Evolutionary conservation across 257 asterid genomes (phyloP).

Genomic region (Nicotiana noctiflora): DNA sequence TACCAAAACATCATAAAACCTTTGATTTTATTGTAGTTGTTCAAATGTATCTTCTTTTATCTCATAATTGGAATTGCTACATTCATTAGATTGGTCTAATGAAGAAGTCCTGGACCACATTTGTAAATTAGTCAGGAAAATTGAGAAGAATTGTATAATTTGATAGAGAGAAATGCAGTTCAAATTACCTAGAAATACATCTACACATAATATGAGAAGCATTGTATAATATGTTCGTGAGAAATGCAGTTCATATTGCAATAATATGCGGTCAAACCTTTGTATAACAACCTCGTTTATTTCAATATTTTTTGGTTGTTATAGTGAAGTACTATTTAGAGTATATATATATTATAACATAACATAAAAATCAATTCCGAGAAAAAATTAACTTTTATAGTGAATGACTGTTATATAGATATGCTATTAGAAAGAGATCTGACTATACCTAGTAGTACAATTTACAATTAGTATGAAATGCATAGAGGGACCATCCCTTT

Average conservation of each 20-base stretch:
- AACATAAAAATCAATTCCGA: too few relatives aligned
- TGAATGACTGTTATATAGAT: too few relatives aligned
- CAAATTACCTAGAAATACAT: not conserved
- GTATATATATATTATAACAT: too few relatives aligned
- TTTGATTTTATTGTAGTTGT: not conserved
- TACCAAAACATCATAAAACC: slow-evolving; percentile 12
- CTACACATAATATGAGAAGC: not conserved
- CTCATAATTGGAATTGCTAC: not conserved
- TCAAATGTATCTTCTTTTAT: not conserved
- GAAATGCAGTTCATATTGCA: not conserved
- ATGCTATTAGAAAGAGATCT: too few relatives aligned
- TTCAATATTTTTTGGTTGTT: too few relatives aligned
- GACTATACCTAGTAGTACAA: too few relatives aligned
- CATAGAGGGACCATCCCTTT: too few relatives aligned
- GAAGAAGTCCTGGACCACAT: not conserved
- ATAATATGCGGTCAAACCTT: too few relatives aligned
- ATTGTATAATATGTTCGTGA: not conserved
- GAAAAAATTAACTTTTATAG: too few relatives aligned
- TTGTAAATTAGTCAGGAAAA: slow-evolving; percentile 6
- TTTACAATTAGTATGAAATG: too few relatives aligned
- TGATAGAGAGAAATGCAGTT: not conserved
- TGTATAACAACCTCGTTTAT: too few relatives aligned
- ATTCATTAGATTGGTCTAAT: not conserved
- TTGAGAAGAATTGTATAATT: not conserved
- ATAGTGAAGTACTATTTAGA: too few relatives aligned